Evolutionary conservation across 495 filamentous ascomycete species (phyloP).

Genomic region (Neurospora terricola): DNA sequence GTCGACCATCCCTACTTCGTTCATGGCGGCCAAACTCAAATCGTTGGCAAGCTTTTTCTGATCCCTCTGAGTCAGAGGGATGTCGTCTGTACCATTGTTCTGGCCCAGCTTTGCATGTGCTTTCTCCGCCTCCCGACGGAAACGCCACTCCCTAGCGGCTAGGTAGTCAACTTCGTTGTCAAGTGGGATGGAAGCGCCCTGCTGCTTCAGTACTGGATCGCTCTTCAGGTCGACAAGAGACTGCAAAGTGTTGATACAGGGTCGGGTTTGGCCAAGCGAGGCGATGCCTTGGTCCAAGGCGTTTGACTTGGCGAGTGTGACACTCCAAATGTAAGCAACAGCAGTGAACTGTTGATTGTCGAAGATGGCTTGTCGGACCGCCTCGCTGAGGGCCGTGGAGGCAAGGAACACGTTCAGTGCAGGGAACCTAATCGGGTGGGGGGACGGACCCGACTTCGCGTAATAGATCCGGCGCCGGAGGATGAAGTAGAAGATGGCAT

Average conservation of each 20-base stretch:
- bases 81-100: not conserved
- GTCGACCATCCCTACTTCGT: not conserved
- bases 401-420: not conserved
- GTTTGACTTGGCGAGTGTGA: not conserved
- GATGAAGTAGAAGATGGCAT: not conserved
- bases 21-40: not conserved
- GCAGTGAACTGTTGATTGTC: not conserved
- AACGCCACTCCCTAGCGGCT: not conserved
- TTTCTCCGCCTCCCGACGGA: not conserved
- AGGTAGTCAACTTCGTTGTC: not conserved
- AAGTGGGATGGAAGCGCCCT: not conserved
- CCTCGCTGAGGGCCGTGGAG: not conserved
- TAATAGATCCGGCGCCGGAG: not conserved
- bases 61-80: not conserved
- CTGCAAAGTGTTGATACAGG: not conserved
- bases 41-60: not conserved
- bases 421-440: not conserved
- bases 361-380: not conserved
- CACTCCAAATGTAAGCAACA: not conserved
- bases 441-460: not conserved
- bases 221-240: not conserved
- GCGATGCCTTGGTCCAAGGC: not conserved
- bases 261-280: not conserved
- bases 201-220: not conserved
- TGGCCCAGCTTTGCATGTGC: not conserved